Conservation (phyloP, 2,329 filamentous ascomycete genomes). For the Pleomassaria siparia region DNA sequence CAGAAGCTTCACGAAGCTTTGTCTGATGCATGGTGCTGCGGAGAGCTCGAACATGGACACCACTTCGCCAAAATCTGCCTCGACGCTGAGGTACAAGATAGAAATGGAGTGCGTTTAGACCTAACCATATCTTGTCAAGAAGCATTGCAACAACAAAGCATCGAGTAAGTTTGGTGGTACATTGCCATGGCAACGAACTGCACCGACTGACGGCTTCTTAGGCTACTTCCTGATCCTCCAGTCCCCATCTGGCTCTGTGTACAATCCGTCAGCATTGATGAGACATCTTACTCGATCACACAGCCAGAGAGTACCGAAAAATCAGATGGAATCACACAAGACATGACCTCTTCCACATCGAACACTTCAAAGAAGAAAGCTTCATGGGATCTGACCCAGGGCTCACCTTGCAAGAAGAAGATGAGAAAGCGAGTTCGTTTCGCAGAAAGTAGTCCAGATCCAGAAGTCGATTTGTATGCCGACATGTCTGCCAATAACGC, state of each 20-base stretch:
- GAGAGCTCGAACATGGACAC: constrained; percentile 15
- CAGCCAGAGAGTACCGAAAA: background rate
- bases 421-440: constrained; percentile 15
- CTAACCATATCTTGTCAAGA: constrained; percentile 26
- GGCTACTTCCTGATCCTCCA: constrained; percentile 10
- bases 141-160: background rate
- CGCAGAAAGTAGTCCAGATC: background rate
- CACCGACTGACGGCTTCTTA: background rate
- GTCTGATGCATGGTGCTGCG: constrained; percentile 24
- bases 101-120: constrained; percentile 21
- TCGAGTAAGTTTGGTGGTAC: background rate
- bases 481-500: background rate
- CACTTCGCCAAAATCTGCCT: constrained; percentile 29
- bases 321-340: background rate
- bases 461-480: background rate
- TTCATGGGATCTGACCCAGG: constrained; percentile 9
- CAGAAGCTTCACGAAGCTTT: constrained; percentile 27
- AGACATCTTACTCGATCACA: background rate
- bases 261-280: constrained; percentile 20
- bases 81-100: constrained; percentile 15
- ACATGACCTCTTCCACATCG: background rate
- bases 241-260: constrained; percentile 30
- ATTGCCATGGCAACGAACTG: background rate
- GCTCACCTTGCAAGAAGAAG: constrained; percentile 8
- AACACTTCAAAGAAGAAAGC: constrained; percentile 18